Percentiles rank a stretch among this genome's conserved stretches.
Evolutionary conservation across 768 basidiomycete species (phyloP).

Genomic region (Thelephora aurantiotincta): DNA sequence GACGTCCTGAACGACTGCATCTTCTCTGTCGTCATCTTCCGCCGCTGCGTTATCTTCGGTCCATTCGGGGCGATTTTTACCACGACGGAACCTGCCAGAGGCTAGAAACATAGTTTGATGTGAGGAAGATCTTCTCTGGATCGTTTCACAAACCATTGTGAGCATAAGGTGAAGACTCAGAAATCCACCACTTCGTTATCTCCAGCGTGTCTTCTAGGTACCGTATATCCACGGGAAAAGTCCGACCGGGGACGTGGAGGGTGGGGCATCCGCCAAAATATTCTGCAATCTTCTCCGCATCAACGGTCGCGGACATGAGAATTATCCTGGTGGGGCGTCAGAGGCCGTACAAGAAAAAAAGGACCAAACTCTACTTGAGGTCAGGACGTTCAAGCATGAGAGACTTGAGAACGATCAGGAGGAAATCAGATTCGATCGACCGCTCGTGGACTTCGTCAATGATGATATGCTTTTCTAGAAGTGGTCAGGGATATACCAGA

Average conservation of each 20-base stretch:
- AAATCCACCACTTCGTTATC: slow-evolving; percentile 61
- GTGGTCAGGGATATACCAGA: not conserved
- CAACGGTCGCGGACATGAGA: slow-evolving; percentile 94
- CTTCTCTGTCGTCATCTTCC: slow-evolving; percentile 58
- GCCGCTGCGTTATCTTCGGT: slow-evolving; percentile 48
- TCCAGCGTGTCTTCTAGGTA: slow-evolving; percentile 91
- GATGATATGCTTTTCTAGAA: slow-evolving; percentile 60
- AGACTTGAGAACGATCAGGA: slow-evolving; percentile 84
- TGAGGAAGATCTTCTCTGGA: not conserved
- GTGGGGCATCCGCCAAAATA: slow-evolving; percentile 84
- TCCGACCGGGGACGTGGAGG: slow-evolving; percentile 83
- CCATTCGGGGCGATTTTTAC: slow-evolving; percentile 61
- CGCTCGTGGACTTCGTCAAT: slow-evolving; percentile 97
- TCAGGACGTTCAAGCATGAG: slow-evolving; percentile 63
- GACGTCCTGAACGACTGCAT: slow-evolving; percentile 24
- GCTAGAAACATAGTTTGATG: slow-evolving; percentile 21
- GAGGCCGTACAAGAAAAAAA: not conserved
- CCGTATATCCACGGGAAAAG: slow-evolving; percentile 78
- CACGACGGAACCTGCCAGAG: slow-evolving; percentile 47
- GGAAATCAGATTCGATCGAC: slow-evolving; percentile 93
- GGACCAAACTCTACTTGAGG: slow-evolving; percentile 48
- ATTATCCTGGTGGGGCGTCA: slow-evolving; percentile 47
- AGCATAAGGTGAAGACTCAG: slow-evolving; percentile 73
- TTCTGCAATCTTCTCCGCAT: slow-evolving; percentile 76
- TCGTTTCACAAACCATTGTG: slow-evolving; percentile 36